phyloP scores from a whole-genome alignment of 768 basidiomycete species.

The Pulveroboletus ravenelii region DNA sequence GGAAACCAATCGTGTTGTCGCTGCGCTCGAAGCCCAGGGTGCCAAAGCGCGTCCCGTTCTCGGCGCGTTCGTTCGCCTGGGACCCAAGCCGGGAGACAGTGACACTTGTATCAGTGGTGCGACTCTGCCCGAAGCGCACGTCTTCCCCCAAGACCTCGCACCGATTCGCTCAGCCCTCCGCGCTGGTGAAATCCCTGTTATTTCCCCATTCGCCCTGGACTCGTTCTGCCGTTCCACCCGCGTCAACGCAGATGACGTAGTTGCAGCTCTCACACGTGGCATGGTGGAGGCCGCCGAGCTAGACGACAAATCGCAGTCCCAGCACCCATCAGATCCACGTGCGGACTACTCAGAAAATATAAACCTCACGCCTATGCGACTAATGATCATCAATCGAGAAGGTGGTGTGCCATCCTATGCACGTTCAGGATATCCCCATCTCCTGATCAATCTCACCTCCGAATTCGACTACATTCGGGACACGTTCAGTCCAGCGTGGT shows the following conservation, averaged over 20 bases:
- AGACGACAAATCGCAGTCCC: conserved; percentile 39
- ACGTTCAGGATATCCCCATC: conserved; percentile 88
- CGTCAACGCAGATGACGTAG: conserved; percentile 81
- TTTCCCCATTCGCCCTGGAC: conserved; percentile 90
- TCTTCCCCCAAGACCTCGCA: conserved; percentile 72
- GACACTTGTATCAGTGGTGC: conserved; percentile 31
- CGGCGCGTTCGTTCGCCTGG: conserved; percentile 79
- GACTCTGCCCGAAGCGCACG: conserved; percentile 68
- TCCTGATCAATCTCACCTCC: conserved; percentile 88
- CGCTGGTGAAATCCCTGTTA: conserved; percentile 94
- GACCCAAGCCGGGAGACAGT: conserved; percentile 59
- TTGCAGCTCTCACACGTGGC: conserved; percentile 81
- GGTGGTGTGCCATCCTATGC: conserved; percentile 98
- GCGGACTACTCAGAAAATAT: conserved; percentile 46
- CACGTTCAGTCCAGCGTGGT: conserved; percentile 80
- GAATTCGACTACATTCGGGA: conserved; percentile 82
- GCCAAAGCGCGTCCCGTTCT: conserved; percentile 85
- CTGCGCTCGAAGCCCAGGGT: conserved; percentile 77
- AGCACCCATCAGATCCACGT: conserved; percentile 29
- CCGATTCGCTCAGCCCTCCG: conserved; percentile 84
- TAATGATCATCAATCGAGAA: conserved; percentile 97
- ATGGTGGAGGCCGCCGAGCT: conserved; percentile 59
- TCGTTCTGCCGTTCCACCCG: conserved; percentile 84
- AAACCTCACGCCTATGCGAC: conserved; percentile 88
- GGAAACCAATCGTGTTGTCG: conserved; percentile 83